Evolutionary conservation across 1,284 basidiomycete genomes (phyloP).

Genomic region (Stygiomarasmius scandens): DNA sequence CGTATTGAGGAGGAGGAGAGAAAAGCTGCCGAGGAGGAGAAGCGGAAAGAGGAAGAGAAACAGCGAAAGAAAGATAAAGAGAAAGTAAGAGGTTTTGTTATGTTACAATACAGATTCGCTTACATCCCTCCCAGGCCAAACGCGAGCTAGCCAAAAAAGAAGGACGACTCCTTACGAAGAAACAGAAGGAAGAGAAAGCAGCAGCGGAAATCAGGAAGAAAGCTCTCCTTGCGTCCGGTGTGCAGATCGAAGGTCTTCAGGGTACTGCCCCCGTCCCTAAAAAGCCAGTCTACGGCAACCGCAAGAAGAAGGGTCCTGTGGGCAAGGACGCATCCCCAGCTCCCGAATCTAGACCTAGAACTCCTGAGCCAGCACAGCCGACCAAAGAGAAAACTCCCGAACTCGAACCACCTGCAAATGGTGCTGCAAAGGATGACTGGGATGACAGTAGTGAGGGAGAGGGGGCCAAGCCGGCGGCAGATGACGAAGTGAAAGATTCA

Average conservation of each 20-base stretch:
- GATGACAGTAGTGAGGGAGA: conserved; percentile 73
- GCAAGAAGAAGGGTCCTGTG: conserved; percentile 76
- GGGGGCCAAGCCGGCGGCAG: conserved; percentile 21
- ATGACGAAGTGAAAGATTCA: conserved; percentile 65
- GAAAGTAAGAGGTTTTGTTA: conserved; percentile 55
- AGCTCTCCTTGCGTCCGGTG: conserved; percentile 88
- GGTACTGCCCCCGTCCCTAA: conserved; percentile 53
- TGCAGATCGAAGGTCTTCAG: conserved; percentile 87
- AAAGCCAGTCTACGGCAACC: conserved; percentile 80
- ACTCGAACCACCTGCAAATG: conserved; percentile 25
- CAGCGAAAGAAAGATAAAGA: conserved; percentile 88
- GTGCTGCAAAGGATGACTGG: conserved; percentile 80
- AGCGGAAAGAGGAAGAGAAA: conserved; percentile 80
- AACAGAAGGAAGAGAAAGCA: conserved; percentile 94
- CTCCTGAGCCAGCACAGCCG: conserved; percentile 47
- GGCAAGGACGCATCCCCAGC: conserved; percentile 51
- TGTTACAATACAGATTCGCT: background rate
- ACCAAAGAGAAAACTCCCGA: conserved; percentile 34
- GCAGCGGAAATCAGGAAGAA: conserved; percentile 91
- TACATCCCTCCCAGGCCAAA: conserved; percentile 60
- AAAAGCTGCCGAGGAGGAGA: conserved; percentile 75
- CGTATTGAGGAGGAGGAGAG: conserved; percentile 87
- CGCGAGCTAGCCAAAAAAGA: conserved; percentile 87
- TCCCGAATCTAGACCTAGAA: conserved; percentile 54
- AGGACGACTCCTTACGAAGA: conserved; percentile 88